Evolutionary conservation across 805 yeast species (phyloP), one percentile per base, ranked within the genome.

Genomic region (Scheffersomyces coipomensis): DNA sequence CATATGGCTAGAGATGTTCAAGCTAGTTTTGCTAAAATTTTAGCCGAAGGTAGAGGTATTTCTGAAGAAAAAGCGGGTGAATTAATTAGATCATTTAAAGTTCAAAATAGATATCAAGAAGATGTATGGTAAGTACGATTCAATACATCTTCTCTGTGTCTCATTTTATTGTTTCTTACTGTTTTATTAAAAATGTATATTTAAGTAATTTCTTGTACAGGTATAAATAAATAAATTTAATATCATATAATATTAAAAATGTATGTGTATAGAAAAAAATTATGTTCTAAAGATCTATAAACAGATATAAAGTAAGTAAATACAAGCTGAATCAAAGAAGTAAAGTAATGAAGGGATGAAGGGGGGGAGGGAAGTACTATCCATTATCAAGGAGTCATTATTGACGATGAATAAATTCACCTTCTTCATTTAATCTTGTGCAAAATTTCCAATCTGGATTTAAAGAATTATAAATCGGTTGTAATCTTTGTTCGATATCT

Each of bases 1-100:
- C 79, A 78, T 48, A 93, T 91, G 99, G 97, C 98, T 3, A 84
- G 91, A 66, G 96, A 89, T 57, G 98, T 91, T 8, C 89, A 86
- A 53, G 62, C 71, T 33, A 73, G 91, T 1, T 71, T 91, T 43
- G 73, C 74, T 11, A 70, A 75, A 45, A 82, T 93, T 42, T 59
- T 90, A 34, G 63, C 81, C 33, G 60, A 75, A 40, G 78, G 79
- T 47, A 82, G 90, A 55, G 76, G 73, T n/a, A 64, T 88, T 21
- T 48, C 82, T 5, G 75, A 73, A 42, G 84, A 76, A 24, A 81
- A 79, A 48, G 97, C 96, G 11, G 76, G 78, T 39, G 93, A 85
- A 43, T 71, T 85, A 55, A 75, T 88, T 43, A 86, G 88, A 68
- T 76, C 82, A 47, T 76, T 85, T 68, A 87, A 86, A 62, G 80